Evolutionary conservation across 352 stramenopile species (phyloP).

Genomic region (Phytopythium kandeliae): DNA sequence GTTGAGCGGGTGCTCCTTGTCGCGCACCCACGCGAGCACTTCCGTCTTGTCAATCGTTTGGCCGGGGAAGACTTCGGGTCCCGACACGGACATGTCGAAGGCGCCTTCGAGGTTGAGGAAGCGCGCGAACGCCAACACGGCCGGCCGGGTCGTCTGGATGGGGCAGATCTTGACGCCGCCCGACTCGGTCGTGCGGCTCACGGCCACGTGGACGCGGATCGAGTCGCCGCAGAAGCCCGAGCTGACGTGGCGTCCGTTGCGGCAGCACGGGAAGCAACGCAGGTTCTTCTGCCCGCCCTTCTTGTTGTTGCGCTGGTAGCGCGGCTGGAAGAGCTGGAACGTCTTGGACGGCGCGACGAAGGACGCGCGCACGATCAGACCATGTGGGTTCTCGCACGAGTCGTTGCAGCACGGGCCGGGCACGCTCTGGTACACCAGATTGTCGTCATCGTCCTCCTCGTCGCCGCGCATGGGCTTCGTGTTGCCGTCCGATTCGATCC

Average conservation of each 20-base stretch:
- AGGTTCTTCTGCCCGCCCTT: constrained; percentile 88
- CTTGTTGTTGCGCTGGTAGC: constrained; percentile 90
- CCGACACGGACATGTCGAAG: constrained; percentile 63
- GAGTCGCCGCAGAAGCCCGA: constrained; percentile 85
- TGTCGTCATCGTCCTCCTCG: constrained; percentile 55
- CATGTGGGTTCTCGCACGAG: constrained; percentile 77
- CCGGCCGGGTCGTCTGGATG: constrained; percentile 56
- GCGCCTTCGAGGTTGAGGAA: constrained; percentile 72
- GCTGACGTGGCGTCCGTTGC: constrained; percentile 73
- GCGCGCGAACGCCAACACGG: constrained; percentile 58
- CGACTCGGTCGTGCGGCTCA: constrained; percentile 69
- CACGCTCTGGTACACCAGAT: constrained; percentile 70
- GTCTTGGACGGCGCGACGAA: constrained; percentile 76
- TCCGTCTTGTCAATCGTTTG: constrained; percentile 74
- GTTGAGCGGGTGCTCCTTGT: constrained; percentile 76
- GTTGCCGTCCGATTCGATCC: constrained; percentile 78
- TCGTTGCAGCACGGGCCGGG: constrained; percentile 76
- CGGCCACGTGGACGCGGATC: constrained; percentile 73
- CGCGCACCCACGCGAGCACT: constrained; percentile 51
- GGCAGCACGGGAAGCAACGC: constrained; percentile 83
- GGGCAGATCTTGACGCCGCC: constrained; percentile 80
- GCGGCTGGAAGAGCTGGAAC: constrained; percentile 71
- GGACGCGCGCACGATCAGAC: constrained; percentile 69
- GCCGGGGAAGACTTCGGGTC: constrained; percentile 65
- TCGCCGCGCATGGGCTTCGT: constrained; percentile 74